phyloP scores from a whole-genome alignment of 257 asterid species.

The Salvia miltiorrhiza region DNA sequence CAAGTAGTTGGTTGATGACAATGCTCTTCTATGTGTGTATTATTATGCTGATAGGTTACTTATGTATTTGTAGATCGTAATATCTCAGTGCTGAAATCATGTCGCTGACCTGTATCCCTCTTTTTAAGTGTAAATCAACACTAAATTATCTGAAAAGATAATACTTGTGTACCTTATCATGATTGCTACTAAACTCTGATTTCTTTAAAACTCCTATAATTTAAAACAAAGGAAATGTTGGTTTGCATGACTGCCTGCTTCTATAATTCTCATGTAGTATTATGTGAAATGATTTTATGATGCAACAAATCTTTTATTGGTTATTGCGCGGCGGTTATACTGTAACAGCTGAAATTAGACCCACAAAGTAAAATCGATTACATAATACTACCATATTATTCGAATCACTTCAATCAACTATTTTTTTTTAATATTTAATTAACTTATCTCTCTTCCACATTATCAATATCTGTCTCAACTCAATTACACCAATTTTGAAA shows the following conservation, averaged over 20 bases:
- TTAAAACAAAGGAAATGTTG: neutral
- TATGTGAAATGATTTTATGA: too few relatives aligned
- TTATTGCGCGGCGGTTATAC: too few relatives aligned
- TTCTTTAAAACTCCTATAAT: neutral
- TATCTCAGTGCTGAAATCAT: conserved; percentile 2
- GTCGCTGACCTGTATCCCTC: conserved; percentile 6
- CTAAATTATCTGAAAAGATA: conserved; percentile 22
- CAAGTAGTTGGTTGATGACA: neutral
- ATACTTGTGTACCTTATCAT: conserved; percentile 2
- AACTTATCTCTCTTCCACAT: too few relatives aligned
- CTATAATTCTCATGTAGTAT: too few relatives aligned
- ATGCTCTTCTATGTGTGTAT: conserved; percentile 17
- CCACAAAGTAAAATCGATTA: too few relatives aligned
- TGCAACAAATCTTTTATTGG: too few relatives aligned
- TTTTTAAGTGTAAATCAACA: conserved; percentile 25
- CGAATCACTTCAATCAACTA: too few relatives aligned
- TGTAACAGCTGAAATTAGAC: too few relatives aligned
- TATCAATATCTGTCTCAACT: too few relatives aligned
- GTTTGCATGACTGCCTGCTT: neutral
- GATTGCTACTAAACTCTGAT: neutral
- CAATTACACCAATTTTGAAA: too few relatives aligned
- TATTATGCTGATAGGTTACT: neutral
- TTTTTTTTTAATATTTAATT: too few relatives aligned
- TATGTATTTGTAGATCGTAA: conserved; percentile 15
- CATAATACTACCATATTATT: too few relatives aligned